These are phyloP conservation scores for Exophiala spinifera DNA, from an alignment of 2,329 filamentous ascomycete species.

Conservation along the genomic window DNA sequence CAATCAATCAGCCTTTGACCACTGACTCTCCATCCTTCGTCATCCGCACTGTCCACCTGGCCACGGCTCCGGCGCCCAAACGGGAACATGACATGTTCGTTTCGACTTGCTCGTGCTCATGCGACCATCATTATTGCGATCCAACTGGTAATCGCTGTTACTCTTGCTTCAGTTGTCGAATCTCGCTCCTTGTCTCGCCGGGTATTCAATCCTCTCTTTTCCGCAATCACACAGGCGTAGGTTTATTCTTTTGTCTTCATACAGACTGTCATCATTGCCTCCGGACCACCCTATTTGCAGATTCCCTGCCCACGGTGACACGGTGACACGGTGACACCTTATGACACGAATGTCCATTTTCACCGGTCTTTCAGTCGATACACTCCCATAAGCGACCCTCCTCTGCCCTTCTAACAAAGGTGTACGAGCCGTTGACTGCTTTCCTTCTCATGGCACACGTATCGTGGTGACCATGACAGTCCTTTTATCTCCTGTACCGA, in stretches of 20 bases:
- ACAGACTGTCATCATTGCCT: no score
- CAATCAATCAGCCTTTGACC: no score
- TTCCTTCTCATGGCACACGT: constrained; percentile 45
- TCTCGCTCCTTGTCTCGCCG: background rate
- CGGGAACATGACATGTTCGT: background rate
- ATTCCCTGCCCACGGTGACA: no score
- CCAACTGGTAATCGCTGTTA: background rate
- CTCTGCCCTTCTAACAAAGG: no score
- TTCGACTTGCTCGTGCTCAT: background rate
- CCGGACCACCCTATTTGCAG: no score
- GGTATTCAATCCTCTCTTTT: background rate
- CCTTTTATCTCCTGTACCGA: constrained; percentile 55
- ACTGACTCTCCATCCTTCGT: background rate
- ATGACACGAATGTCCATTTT: no score
- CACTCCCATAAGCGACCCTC: no score
- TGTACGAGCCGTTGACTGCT: constrained; percentile 35
- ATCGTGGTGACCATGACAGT: constrained; percentile 63
- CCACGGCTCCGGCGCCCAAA: background rate
- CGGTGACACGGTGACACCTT: no score
- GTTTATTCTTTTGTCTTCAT: background rate
- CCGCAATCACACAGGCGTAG: background rate
- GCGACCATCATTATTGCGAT: background rate
- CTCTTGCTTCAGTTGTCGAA: background rate
- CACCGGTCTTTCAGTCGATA: no score
- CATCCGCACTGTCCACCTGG: constrained; percentile 1